These are phyloP conservation scores for Phytomonas sp. DNA, from an alignment of 208 protist genomes.

Conservation along the genomic window DNA sequence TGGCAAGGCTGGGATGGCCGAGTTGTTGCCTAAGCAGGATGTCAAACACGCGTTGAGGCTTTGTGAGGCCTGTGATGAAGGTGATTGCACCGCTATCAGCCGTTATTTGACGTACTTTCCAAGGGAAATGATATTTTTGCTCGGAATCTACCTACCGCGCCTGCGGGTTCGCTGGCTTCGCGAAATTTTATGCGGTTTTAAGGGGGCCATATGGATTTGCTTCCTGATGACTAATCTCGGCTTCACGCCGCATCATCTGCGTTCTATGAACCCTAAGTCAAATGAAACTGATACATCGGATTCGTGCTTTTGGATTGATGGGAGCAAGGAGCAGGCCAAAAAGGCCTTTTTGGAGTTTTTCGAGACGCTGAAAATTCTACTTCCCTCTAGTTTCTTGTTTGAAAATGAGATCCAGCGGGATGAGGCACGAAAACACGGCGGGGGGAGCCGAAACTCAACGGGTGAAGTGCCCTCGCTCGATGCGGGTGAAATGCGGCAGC, in stretches of 20 bases:
- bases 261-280: background rate
- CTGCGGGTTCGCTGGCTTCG: conserved; percentile 68
- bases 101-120: conserved; percentile 35
- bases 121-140: conserved; percentile 47
- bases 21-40: conserved; percentile 19
- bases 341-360: conserved; percentile 39
- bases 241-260: conserved; percentile 24
- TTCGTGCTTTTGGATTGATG: conserved; percentile 62
- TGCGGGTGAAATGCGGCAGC: conserved; percentile 25
- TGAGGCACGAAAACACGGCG: background rate
- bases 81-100: conserved; percentile 44
- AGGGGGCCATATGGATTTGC: conserved; percentile 39
- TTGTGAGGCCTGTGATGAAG: conserved; percentile 61
- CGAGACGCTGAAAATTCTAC: conserved; percentile 46
- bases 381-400: conserved; percentile 55
- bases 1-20: conserved; percentile 8
- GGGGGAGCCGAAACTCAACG: background rate
- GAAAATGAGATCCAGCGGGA: conserved; percentile 21
- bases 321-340: conserved; percentile 27
- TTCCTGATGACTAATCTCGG: conserved; percentile 62
- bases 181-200: conserved; percentile 38
- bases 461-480: conserved; percentile 24
- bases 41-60: conserved; percentile 42
- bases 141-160: conserved; percentile 71
- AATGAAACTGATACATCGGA: background rate